These are phyloP conservation scores for Ogataea parapolymorpha DNA, from an alignment of 805 yeast species.

Conservation along the genomic window DNA sequence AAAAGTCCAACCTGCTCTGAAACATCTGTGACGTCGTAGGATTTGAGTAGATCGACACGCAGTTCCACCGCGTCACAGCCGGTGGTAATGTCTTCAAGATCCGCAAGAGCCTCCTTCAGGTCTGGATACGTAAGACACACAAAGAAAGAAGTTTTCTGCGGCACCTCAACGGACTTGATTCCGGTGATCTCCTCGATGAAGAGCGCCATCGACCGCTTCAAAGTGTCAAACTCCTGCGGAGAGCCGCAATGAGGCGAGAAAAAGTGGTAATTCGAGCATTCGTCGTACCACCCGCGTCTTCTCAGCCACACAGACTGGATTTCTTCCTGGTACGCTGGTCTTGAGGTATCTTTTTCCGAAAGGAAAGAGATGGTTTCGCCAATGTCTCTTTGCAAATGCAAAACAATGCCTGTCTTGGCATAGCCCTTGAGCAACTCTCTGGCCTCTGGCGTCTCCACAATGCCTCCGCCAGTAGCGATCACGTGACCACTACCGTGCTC, in stretches of 20 bases:
- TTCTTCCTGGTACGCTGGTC: constrained; percentile 87
- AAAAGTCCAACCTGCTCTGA: constrained; percentile 69
- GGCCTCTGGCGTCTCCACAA: constrained; percentile 74
- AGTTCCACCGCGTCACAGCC: constrained; percentile 85
- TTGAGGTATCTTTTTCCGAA: constrained; percentile 64
- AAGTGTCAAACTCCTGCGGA: constrained; percentile 48
- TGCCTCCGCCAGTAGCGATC: constrained; percentile 95
- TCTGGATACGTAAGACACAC: constrained; percentile 72
- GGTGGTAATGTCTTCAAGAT: constrained; percentile 50
- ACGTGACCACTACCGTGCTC: constrained; percentile 50
- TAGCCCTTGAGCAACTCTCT: constrained; percentile 60
- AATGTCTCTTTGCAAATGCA: constrained; percentile 87
- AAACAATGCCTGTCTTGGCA: constrained; percentile 62
- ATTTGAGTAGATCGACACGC: constrained; percentile 67
- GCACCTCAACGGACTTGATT: constrained; percentile 35
- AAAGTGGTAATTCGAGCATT: constrained; percentile 74
- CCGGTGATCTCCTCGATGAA: constrained; percentile 68
- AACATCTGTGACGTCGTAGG: constrained; percentile 51
- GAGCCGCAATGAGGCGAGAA: constrained; percentile 69
- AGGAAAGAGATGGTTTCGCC: constrained; percentile 75
- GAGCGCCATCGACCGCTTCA: constrained; percentile 56
- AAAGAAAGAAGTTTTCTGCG: constrained; percentile 56
- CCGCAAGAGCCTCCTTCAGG: constrained; percentile 40
- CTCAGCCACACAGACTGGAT: constrained; percentile 79
- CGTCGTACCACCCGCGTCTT: constrained; percentile 75